Conservation (phyloP, 768 basidiomycete genomes). For the Tricholoma matsutake region DNA sequence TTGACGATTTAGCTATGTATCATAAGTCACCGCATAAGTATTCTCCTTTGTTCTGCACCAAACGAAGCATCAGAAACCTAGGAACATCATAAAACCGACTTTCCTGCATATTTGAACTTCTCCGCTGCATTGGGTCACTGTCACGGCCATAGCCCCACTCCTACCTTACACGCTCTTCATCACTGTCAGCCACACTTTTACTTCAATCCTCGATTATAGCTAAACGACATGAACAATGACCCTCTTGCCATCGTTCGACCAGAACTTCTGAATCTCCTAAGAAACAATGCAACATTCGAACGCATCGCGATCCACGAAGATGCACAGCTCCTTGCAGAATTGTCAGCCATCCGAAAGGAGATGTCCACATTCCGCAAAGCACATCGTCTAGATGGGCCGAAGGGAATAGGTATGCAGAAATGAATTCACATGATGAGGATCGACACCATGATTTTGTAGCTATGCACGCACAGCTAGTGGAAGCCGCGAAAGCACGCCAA, state of each 20-base stretch:
- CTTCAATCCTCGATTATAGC: not conserved
- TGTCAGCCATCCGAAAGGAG: not conserved
- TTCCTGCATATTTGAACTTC: no score
- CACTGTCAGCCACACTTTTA: not conserved
- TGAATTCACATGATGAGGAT: not conserved
- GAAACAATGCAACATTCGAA: not conserved
- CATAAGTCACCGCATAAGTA: no score
- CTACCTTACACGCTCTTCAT: no score
- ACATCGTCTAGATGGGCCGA: not conserved
- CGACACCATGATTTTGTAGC: not conserved
- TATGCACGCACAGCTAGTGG: not conserved
- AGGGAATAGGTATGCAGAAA: not conserved
- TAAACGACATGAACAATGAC: not conserved
- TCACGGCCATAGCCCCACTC: no score
- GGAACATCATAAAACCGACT: no score
- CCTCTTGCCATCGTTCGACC: not conserved
- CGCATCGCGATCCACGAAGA: not conserved
- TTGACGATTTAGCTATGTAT: no score
- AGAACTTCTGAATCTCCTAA: not conserved
- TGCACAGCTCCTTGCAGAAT: not conserved
- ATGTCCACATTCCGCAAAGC: not conserved
- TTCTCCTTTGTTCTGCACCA: no score
- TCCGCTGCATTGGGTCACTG: no score
- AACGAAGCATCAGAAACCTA: no score
- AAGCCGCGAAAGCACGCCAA: not conserved